phyloP scores from a whole-genome alignment of 441 rosid species.

The Capsella rubella region DNA sequence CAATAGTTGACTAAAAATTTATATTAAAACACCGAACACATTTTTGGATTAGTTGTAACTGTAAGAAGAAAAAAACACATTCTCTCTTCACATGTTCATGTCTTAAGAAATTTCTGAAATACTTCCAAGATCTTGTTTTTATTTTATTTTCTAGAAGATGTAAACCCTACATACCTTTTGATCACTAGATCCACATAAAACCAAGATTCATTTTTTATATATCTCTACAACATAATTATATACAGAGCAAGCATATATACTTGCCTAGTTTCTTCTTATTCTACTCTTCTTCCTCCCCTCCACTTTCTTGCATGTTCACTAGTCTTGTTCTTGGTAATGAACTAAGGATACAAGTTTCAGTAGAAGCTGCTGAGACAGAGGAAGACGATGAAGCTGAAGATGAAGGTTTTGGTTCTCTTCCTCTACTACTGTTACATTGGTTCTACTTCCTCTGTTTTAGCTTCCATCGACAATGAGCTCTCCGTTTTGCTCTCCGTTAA shows the following conservation, averaged over 20 bases:
- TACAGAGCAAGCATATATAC: slow-evolving; percentile 43
- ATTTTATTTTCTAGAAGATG: slow-evolving; percentile 13
- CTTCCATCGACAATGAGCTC: slow-evolving; percentile 48
- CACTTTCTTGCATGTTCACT: slow-evolving; percentile 46
- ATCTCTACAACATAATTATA: slow-evolving; percentile 40
- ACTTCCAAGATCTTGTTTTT: slow-evolving; percentile 41
- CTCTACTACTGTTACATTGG: slow-evolving; percentile 53
- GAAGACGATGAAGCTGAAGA: slow-evolving; percentile 43
- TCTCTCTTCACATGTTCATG: slow-evolving; percentile 46
- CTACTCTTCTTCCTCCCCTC: slow-evolving; percentile 36
- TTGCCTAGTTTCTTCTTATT: slow-evolving; percentile 49
- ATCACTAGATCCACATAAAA: slow-evolving; percentile 41
- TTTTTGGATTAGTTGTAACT: slow-evolving; percentile 42
- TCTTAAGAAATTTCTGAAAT: slow-evolving; percentile 37
- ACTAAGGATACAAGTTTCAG: slow-evolving; percentile 41
- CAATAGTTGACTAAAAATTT: slow-evolving; percentile 40
- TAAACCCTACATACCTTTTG: slow-evolving; percentile 26
- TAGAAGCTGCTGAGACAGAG: slow-evolving; percentile 37
- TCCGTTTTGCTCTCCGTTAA: slow-evolving; percentile 65
- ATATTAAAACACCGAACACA: slow-evolving; percentile 29
- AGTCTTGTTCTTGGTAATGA: slow-evolving; percentile 47
- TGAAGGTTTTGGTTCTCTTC: slow-evolving; percentile 50
- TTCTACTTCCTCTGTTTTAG: slow-evolving; percentile 46
- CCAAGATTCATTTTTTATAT: slow-evolving; percentile 43
- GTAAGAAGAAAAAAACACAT: slow-evolving; percentile 34